Base-by-base conservation (phyloP, 192 early-diverging fungal genomes). In the Backusella circina region DNA sequence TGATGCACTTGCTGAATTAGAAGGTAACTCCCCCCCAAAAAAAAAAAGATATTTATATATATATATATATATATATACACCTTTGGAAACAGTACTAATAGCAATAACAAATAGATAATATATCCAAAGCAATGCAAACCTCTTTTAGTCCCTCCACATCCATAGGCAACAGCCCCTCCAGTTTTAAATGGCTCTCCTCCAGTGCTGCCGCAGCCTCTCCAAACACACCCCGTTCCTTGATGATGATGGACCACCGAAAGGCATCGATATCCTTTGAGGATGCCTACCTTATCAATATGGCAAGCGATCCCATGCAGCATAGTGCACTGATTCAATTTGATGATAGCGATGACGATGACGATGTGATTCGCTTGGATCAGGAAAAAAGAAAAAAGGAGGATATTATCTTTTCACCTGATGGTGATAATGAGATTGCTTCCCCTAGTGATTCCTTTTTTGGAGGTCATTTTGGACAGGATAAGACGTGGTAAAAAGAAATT, bases 231-330 rank as follows among this genome's bases (percentile, higher is more conserved):
- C 50, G 72, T 4, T 73, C 51, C 3, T 51, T 51, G 18, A 54
- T 73, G 72, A 26, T 51, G 18, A 54, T 73, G 72, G 54, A 61
- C 26, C 72, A 26, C 12, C 54, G 31, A 36, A 65, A 31, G 12
- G 32, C 85, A 47, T 78, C 84, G 2, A 36, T 87, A 5, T 89
- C 88, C 1, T 89, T 89, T 82, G 88, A 89, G 68, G 88, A 89
- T 65, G 88, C 88, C 2, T 85, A 84, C 33, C 64, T 84, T 44
- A 85, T 89, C 61, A 86, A 80, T 18, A 75, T 82, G 68, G 80
- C 77, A n/a, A 71, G 80, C 18, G 74, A 75, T 4, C 67, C 79
- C 16, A 74, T 61, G 16, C 69, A 74, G 28, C 41, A 72, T 31
- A 79, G 78, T 33, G 65, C 78, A 33, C 32, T 79, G 5, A 79